A percentile compares a stretch with the other conserved stretches of the same genome.
phyloP scores from a whole-genome alignment of 305 asterid genomes.

The Fraxinus paxiana region DNA sequence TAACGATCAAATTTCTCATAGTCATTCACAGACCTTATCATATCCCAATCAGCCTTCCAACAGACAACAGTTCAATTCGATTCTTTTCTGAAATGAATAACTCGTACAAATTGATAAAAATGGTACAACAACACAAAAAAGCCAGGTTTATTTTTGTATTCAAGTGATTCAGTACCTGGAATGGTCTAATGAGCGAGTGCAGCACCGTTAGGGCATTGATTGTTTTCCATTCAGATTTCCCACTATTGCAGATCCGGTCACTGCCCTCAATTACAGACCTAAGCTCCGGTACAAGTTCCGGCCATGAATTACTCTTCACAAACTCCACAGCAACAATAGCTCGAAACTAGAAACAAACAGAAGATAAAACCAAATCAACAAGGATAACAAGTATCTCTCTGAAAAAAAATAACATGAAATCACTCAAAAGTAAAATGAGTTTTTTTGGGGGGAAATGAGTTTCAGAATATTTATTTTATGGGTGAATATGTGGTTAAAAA shows the following conservation, averaged over 20 bases:
- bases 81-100: neutral
- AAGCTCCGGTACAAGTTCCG: constrained; percentile 40
- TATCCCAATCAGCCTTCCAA: neutral
- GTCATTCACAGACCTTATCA: neutral
- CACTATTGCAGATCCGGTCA: constrained; percentile 23
- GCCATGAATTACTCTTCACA: constrained; percentile 38
- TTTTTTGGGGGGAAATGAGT: neutral
- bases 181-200: constrained; percentile 43
- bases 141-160: neutral
- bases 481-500: neutral
- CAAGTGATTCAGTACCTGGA: constrained; percentile 31
- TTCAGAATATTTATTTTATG: neutral
- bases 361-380: neutral
- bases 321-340: constrained; percentile 34
- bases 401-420: neutral
- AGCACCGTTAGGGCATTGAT: constrained; percentile 35
- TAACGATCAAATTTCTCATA: neutral
- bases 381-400: neutral
- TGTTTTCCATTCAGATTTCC: constrained; percentile 37
- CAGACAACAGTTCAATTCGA: neutral
- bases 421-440: neutral
- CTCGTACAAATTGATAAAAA: neutral
- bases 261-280: constrained; percentile 29
- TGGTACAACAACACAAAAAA: neutral
- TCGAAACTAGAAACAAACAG: constrained; percentile 31